These are phyloP conservation scores for Nectriaceae sp. DNA, from an alignment of 2,329 filamentous ascomycete genomes.

Conservation along the genomic window DNA sequence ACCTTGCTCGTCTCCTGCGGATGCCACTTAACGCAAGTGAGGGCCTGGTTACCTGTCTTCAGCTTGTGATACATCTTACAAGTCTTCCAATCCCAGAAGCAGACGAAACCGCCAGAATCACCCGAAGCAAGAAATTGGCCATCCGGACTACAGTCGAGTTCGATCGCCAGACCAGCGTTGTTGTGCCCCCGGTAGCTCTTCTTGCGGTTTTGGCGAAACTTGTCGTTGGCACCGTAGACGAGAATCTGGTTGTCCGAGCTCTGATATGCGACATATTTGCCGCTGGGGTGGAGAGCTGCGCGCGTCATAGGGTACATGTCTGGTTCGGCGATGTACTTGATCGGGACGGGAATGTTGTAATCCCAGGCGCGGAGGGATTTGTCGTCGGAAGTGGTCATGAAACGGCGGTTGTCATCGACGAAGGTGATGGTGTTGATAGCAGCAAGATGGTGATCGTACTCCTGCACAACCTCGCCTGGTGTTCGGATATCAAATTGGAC, in stretches of 20 bases:
- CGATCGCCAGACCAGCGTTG: constrained; percentile 90
- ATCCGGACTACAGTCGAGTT: constrained; percentile 84
- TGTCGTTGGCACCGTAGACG: constrained; percentile 91
- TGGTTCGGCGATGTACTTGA: constrained; percentile 96
- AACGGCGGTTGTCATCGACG: constrained; percentile 89
- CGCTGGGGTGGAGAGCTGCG: constrained; percentile 78
- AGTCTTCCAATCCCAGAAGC: constrained; percentile 99
- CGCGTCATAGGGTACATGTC: constrained; percentile 98
- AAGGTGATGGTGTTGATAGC: constrained; percentile 98
- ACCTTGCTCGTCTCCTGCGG: constrained; percentile 97
- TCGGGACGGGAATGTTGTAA: constrained; percentile 96
- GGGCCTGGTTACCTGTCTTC: constrained; percentile 76
- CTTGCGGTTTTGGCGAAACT: constrained; percentile 96
- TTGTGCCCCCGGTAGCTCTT: constrained; percentile 97
- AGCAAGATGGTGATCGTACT: constrained; percentile 98
- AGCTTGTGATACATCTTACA: constrained; percentile 99
- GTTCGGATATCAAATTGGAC: constrained; percentile 91
- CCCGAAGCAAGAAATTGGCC: constrained; percentile 88
- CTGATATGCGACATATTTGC: constrained; percentile 94
- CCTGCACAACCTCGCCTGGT: constrained; percentile 78
- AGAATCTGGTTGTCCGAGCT: constrained; percentile 94
- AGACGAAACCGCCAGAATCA: constrained; percentile 85
- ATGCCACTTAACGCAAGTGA: constrained; percentile 92
- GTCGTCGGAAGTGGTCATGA: constrained; percentile 98
- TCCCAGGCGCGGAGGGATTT: constrained; percentile 97